Base-by-base conservation (phyloP, 352 stramenopile genomes). In the Elongisporangium prolatum region DNA sequence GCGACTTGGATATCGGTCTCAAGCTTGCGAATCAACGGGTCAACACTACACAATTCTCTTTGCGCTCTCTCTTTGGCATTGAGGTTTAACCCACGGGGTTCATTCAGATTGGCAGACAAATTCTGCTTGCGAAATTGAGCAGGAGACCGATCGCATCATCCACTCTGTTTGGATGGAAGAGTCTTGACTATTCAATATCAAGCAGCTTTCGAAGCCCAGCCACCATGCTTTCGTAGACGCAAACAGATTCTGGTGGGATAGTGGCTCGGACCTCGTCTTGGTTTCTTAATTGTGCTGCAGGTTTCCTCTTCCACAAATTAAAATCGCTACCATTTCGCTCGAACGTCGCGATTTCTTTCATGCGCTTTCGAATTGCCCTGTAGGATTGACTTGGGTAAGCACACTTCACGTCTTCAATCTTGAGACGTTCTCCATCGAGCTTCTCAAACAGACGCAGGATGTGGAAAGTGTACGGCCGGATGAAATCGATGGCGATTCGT, bases 171-270 rank as follows among this genome's bases (percentile, higher is more conserved):
- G 81, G 75, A 4, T 75, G 88, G n/a, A 91, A 91, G 9, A 88
- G 61, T 59, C 91, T 94, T 13, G 83, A 90, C 21, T 93, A 40
- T 13, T 81, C 85, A 57, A 88, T 89, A 63, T 94, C 85, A 24
- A 93, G 56, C 6, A 94, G 69, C 16, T 77, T 72, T 18, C 84
- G 65, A 55, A 93, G 83, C 14, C 85, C 85, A 24, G 82, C 81
- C 85, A 94, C 93, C 83, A 92, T 92, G 28, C 80, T 93, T 63
- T 94, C 85, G 58, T 94, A 91, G 20, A 94, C 66, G 57, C 85
- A 94, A 11, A 94, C 85, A 18, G 76, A 87, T 59, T 94, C 85
- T 11, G 85, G 85, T 3, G 77, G 74, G 51, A 94, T 87, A 48
- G 65, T 89, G 4, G 77, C 77, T 20, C 78, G 75, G 44, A 91